A percentile compares a stretch with the other conserved stretches of the same genome.
phyloP scores from a whole-genome alignment of 768 basidiomycete genomes.

The Mycena vulgaris region DNA sequence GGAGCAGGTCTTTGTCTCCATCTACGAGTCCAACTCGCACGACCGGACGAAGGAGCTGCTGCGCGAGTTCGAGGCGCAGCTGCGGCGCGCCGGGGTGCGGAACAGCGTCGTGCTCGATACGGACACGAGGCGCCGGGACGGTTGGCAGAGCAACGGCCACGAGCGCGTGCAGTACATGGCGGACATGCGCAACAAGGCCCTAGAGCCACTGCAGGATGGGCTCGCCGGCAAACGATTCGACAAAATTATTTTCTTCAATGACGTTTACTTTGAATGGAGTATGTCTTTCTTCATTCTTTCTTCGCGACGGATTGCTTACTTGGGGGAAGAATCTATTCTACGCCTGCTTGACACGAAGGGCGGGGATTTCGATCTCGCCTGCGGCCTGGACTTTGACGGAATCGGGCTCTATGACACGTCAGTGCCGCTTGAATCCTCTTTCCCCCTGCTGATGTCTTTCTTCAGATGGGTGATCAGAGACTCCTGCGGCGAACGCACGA shows the following conservation, averaged over 20 bases:
- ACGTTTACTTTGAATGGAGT: constrained; percentile 60
- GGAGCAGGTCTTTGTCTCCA: constrained; percentile 38
- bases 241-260: constrained; percentile 88
- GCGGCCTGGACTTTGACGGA: constrained; percentile 74
- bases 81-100: constrained; percentile 21
- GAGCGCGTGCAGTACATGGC: constrained; percentile 68
- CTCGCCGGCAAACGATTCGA: constrained; percentile 82
- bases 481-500: constrained; percentile 62
- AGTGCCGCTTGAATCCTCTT: constrained; percentile 61
- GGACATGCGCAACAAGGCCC: constrained; percentile 85
- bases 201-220: constrained; percentile 83
- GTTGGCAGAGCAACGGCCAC: constrained; percentile 35
- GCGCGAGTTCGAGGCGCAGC: constrained; percentile 24
- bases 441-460: not conserved
- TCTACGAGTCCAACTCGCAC: constrained; percentile 42
- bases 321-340: constrained; percentile 80
- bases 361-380: constrained; percentile 80
- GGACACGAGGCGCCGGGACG: constrained; percentile 27
- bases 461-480: constrained; percentile 41
- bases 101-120: constrained; percentile 30
- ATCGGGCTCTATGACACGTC: constrained; percentile 67
- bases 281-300: constrained; percentile 39
- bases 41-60: constrained; percentile 36
- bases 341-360: constrained; percentile 48
- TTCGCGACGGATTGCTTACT: constrained; percentile 77